Percentiles rank a stretch among this genome's conserved stretches.
Evolutionary conservation across 1,284 basidiomycete species (phyloP).

Genomic region (Puccinia coronata): DNA sequence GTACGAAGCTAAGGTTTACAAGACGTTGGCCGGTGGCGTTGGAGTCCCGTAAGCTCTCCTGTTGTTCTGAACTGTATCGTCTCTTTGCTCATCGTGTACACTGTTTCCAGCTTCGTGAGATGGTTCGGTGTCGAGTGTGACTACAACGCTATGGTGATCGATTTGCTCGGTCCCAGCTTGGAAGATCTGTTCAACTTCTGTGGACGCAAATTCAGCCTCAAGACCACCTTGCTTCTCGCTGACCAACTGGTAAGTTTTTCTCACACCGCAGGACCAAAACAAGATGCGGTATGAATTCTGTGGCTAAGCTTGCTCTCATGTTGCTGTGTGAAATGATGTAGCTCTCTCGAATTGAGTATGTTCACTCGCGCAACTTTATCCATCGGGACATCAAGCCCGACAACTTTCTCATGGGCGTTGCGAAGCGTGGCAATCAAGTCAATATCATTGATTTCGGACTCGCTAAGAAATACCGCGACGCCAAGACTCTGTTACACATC

Average conservation of each 20-base stretch:
- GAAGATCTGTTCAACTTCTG: slow-evolving; percentile 92
- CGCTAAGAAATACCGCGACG: slow-evolving; percentile 99
- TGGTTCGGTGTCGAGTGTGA: slow-evolving; percentile 99
- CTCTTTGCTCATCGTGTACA: not conserved
- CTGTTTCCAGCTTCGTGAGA: slow-evolving; percentile 59
- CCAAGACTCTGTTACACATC: slow-evolving; percentile 98
- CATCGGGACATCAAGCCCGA: slow-evolving; percentile 99
- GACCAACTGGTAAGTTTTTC: slow-evolving; percentile 78
- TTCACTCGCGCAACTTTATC: slow-evolving; percentile 99
- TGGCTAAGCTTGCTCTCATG: too few relatives aligned
- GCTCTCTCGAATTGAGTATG: slow-evolving; percentile 70
- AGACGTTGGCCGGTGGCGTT: slow-evolving; percentile 97
- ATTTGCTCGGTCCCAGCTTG: slow-evolving; percentile 92
- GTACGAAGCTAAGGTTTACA: slow-evolving; percentile 60
- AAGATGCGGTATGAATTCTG: too few relatives aligned
- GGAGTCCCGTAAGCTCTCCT: slow-evolving; percentile 85
- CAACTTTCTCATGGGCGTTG: slow-evolving; percentile 99
- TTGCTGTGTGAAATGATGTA: too few relatives aligned
- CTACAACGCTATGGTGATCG: slow-evolving; percentile 99
- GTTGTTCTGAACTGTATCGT: slow-evolving; percentile 42
- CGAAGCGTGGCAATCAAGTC: slow-evolving; percentile 98
- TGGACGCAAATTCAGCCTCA: slow-evolving; percentile 95
- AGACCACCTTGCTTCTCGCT: slow-evolving; percentile 93
- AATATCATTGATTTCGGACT: slow-evolving; percentile 99
- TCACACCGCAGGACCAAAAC: not conserved